Percentiles rank a stretch among this genome's conserved stretches.
phyloP scores from a whole-genome alignment of 441 rosid species.

The Adansonia gregorii region DNA sequence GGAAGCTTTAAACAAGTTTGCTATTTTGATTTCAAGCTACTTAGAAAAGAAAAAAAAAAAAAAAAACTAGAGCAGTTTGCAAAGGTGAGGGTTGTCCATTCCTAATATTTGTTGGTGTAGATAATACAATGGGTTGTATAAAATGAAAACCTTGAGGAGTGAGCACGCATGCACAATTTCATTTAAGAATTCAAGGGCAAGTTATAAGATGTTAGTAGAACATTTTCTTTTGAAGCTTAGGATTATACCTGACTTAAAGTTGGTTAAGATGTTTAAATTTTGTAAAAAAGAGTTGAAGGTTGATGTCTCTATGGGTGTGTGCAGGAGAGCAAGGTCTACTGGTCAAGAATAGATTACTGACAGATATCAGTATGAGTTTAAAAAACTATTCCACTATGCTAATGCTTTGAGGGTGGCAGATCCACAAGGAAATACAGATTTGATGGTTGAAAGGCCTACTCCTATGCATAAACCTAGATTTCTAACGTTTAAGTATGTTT shows the following conservation, averaged over 20 bases:
- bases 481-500: not conserved
- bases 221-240: not conserved
- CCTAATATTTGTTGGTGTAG: not conserved
- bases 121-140: not conserved
- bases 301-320: not conserved
- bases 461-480: not conserved
- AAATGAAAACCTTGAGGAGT: not conserved
- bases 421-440: not conserved
- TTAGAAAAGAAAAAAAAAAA: not conserved
- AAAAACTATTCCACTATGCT: not conserved
- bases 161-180: not conserved
- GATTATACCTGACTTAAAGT: not conserved
- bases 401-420: not conserved
- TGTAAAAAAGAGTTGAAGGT: not conserved
- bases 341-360: not conserved
- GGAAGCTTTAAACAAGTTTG: not conserved
- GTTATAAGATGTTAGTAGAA: not conserved
- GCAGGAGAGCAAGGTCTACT: not conserved
- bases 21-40: not conserved
- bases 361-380: not conserved
- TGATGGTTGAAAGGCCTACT: not conserved
- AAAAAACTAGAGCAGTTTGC: not conserved
- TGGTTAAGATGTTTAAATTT: not conserved
- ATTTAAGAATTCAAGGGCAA: not conserved
- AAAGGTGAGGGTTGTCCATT: not conserved